phyloP scores from a whole-genome alignment of 345 rosid genomes.

The Aquilaria sinensis region DNA sequence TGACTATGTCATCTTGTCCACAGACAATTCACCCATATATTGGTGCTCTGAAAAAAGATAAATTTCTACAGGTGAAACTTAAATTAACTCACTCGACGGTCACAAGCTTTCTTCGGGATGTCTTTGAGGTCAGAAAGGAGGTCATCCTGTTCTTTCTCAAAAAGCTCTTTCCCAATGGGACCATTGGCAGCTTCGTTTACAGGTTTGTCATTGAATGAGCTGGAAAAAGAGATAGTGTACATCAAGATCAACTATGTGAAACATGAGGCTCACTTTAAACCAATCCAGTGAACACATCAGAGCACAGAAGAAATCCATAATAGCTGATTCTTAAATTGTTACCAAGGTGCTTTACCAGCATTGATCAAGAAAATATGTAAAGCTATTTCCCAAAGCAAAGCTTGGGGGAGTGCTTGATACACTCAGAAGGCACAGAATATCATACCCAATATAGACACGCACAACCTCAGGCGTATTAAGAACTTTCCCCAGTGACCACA shows the following conservation, averaged over 20 bases:
- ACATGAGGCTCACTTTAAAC: background rate
- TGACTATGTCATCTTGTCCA: too few species aligned
- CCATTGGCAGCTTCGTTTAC: constrained; percentile 69
- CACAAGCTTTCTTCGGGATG: constrained; percentile 97
- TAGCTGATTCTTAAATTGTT: too few species aligned
- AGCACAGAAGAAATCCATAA: too few species aligned
- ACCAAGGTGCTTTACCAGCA: too few species aligned
- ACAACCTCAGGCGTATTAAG: constrained; percentile 87
- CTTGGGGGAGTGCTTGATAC: too few species aligned
- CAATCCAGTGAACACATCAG: background rate
- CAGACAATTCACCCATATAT: too few species aligned
- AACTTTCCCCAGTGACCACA: constrained; percentile 99
- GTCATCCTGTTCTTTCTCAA: constrained; percentile 92
- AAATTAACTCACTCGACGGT: constrained; percentile 75
- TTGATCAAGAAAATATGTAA: background rate
- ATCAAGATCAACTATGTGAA: background rate
- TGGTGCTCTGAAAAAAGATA: too few species aligned
- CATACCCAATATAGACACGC: constrained; percentile 95
- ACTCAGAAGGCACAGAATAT: background rate
- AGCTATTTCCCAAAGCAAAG: background rate
- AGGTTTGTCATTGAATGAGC: constrained; percentile 94
- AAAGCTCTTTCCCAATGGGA: constrained; percentile 86
- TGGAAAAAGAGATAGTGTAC: constrained; percentile 20
- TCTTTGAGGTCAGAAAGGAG: constrained; percentile 85
- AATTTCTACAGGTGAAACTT: background rate